These are phyloP conservation scores for Glycine tomentella DNA, from an alignment of 306 rosid genomes.

Conservation along the genomic window DNA sequence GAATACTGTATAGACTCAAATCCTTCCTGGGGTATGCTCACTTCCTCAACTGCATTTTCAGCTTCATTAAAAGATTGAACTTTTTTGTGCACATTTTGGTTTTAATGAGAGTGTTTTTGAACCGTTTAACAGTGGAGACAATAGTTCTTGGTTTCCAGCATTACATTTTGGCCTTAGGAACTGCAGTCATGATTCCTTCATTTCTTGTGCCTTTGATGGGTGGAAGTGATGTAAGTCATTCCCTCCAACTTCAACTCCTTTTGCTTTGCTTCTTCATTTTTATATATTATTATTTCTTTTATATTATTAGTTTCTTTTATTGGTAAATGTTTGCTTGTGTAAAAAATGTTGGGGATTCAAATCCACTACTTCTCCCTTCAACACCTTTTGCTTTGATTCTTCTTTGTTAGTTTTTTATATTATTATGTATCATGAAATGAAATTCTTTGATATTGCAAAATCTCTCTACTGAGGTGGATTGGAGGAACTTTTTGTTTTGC, in stretches of 20 bases:
- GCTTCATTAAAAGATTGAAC: neutral
- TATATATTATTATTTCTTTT: neutral
- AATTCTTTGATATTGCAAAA: conserved; percentile 16
- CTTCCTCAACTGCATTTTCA: conserved; percentile 40
- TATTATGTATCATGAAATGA: neutral
- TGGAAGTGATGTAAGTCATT: conserved; percentile 80
- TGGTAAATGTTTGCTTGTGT: no score
- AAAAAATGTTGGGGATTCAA: no score
- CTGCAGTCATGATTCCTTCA: conserved; percentile 98
- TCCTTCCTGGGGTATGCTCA: conserved; percentile 91
- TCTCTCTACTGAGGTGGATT: neutral
- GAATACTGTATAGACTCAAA: conserved; percentile 97
- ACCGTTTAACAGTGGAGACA: conserved; percentile 76
- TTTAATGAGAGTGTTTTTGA: conserved; percentile 35
- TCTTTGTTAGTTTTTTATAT: no score
- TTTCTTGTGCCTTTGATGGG: conserved; percentile 98
- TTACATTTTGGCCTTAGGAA: conserved; percentile 94
- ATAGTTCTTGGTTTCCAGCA: conserved; percentile 96
- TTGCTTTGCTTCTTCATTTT: conserved; percentile 23
- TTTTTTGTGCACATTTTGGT: neutral
- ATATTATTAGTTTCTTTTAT: no score
- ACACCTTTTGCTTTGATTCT: no score
- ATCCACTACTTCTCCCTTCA: no score
- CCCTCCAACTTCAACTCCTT: conserved; percentile 10
- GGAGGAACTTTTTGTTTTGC: neutral